These are phyloP conservation scores for Camelina hispida DNA, from an alignment of 345 rosid species.

Conservation along the genomic window DNA sequence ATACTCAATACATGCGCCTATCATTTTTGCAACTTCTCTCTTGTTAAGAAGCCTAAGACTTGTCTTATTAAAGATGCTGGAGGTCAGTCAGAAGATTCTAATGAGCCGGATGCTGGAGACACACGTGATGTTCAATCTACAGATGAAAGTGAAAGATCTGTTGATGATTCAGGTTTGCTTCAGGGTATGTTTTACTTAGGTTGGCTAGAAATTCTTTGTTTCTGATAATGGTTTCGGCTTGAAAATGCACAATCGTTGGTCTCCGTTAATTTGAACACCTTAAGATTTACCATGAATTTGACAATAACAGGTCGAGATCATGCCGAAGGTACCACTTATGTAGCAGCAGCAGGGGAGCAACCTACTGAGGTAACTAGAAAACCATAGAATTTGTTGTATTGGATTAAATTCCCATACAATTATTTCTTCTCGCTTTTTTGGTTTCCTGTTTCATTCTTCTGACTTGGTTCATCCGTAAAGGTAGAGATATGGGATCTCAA, in stretches of 20 bases:
- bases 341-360: conserved; percentile 84
- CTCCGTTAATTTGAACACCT: background rate
- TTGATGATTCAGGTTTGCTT: conserved; percentile 41
- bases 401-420: background rate
- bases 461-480: conserved; percentile 46
- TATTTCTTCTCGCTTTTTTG: background rate
- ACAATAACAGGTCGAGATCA: conserved; percentile 46
- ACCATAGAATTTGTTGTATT: background rate
- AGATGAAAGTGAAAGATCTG: conserved; percentile 39
- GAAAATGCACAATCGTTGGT: background rate
- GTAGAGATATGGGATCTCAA: conserved; percentile 90
- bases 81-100: conserved; percentile 17
- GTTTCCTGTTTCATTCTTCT: conserved; percentile 29
- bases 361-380: conserved; percentile 61
- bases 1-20: conserved; percentile 70
- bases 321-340: conserved; percentile 53
- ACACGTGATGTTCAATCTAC: conserved; percentile 29
- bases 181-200: conserved; percentile 49
- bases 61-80: conserved; percentile 41
- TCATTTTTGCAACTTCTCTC: conserved; percentile 94
- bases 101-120: conserved; percentile 45
- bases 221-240: background rate
- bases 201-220: background rate
- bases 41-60: conserved; percentile 61
- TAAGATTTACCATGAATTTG: conserved; percentile 15